Evolutionary conservation across 345 rosid species (phyloP).

Genomic region (Gossypium australe): DNA sequence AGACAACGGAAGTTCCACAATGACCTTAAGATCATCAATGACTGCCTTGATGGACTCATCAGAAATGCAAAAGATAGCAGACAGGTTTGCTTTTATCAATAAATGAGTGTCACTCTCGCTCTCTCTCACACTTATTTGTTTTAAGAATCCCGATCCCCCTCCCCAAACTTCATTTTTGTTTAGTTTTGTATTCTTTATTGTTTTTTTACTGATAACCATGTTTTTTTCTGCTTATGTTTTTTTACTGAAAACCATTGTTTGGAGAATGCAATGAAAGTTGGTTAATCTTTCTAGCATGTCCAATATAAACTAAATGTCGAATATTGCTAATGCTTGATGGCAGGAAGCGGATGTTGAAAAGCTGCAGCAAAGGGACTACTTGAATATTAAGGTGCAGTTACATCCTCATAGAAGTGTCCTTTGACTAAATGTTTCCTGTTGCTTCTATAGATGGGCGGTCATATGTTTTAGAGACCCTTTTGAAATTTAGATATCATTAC

Average conservation of each 20-base stretch:
- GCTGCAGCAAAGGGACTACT: slow-evolving; percentile 81
- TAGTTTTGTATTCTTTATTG: not conserved
- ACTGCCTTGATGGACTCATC: slow-evolving; percentile 89
- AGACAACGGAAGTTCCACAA: slow-evolving; percentile 77
- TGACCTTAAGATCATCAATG: slow-evolving; percentile 85
- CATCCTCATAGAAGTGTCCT: slow-evolving; percentile 7
- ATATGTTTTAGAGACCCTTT: not conserved
- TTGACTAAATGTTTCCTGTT: not conserved
- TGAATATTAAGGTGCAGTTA: slow-evolving; percentile 58
- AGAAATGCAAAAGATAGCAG: slow-evolving; percentile 90
- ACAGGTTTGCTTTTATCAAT: slow-evolving; percentile 42
- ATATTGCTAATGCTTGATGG: slow-evolving; percentile 17
- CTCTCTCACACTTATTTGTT: not conserved
- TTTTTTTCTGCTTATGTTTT: not conserved
- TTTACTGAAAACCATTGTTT: not conserved
- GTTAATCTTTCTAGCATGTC: not conserved
- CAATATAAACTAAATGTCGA: not conserved
- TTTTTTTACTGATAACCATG: not conserved
- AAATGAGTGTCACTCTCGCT: no score
- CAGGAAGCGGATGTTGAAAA: slow-evolving; percentile 94
- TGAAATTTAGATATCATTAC: slow-evolving; percentile 14
- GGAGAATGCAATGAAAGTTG: not conserved
- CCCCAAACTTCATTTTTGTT: not conserved
- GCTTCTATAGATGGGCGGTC: not conserved
- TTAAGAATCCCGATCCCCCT: no score